Evolutionary conservation across 2,329 filamentous ascomycete species (phyloP).

Genomic region (Ceratocystis cubensis): DNA sequence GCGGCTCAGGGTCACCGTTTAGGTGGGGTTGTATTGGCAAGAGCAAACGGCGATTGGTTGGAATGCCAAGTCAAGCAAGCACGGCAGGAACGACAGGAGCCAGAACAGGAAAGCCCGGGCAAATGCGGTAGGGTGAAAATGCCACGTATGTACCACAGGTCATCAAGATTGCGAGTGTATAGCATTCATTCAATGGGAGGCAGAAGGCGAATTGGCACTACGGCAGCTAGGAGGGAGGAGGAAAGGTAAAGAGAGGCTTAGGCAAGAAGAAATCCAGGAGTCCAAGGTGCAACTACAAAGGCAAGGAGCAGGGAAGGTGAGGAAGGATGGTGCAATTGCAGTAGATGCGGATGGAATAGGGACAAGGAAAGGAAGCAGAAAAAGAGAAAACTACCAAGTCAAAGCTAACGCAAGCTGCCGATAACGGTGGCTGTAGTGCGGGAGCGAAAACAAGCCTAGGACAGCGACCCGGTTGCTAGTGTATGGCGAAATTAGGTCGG

Average conservation of each 20-base stretch:
- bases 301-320: background rate
- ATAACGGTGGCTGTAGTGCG: conserved; percentile 7
- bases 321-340: conserved; percentile 5
- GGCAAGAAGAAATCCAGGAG: background rate
- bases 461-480: background rate
- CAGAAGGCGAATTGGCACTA: too few relatives aligned
- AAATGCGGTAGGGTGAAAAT: conserved; percentile 5
- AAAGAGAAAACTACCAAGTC: background rate
- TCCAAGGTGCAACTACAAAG: background rate
- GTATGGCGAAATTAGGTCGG: background rate
- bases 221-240: background rate
- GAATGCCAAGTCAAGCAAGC: background rate
- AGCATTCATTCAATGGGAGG: too few relatives aligned
- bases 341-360: background rate
- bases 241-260: background rate
- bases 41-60: conserved; percentile 6
- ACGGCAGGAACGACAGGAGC: conserved; percentile 10
- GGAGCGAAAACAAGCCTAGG: background rate
- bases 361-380: background rate
- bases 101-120: background rate
- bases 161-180: too few relatives aligned
- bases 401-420: background rate
- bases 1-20: conserved; percentile 8
- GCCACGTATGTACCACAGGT: background rate
- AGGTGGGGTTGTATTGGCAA: conserved; percentile 5